A percentile compares a stretch with the other conserved stretches of the same genome.
Evolutionary conservation across 805 yeast genomes (phyloP).

Genomic region (Jamesozyma piceae): DNA sequence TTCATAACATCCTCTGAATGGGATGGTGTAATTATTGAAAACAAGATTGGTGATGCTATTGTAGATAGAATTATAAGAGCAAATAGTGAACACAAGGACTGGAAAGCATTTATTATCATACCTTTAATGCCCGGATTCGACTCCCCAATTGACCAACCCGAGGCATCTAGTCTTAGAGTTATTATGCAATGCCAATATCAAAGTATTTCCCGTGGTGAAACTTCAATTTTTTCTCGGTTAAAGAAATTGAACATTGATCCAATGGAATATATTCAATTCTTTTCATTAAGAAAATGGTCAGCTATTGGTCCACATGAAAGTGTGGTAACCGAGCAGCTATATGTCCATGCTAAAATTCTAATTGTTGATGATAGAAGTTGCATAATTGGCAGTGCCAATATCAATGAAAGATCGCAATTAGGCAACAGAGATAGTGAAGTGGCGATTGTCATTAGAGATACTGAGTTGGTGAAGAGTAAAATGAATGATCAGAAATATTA

Average conservation of each 20-base stretch:
- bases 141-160: constrained; percentile 84
- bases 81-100: constrained; percentile 57
- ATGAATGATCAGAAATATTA: constrained; percentile 78
- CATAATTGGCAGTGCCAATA: constrained; percentile 93
- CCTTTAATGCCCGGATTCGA: constrained; percentile 98
- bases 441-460: constrained; percentile 81
- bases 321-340: constrained; percentile 81
- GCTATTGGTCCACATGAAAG: constrained; percentile 66
- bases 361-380: constrained; percentile 90
- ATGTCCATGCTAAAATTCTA: constrained; percentile 87
- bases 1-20: constrained; percentile 83
- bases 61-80: constrained; percentile 95
- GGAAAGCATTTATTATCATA: constrained; percentile 88
- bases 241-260: constrained; percentile 77
- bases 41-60: constrained; percentile 85
- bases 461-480: constrained; percentile 49
- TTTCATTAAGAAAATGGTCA: constrained; percentile 92
- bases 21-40: constrained; percentile 75
- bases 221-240: constrained; percentile 78
- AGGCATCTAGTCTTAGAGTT: constrained; percentile 89
- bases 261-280: constrained; percentile 83
- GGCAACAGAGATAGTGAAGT: constrained; percentile 93
- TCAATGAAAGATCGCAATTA: constrained; percentile 92
- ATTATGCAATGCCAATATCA: constrained; percentile 94
- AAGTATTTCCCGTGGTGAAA: constrained; percentile 83